Evolutionary conservation across 352 stramenopile species (phyloP).

Genomic region (Albugo laibachii): DNA sequence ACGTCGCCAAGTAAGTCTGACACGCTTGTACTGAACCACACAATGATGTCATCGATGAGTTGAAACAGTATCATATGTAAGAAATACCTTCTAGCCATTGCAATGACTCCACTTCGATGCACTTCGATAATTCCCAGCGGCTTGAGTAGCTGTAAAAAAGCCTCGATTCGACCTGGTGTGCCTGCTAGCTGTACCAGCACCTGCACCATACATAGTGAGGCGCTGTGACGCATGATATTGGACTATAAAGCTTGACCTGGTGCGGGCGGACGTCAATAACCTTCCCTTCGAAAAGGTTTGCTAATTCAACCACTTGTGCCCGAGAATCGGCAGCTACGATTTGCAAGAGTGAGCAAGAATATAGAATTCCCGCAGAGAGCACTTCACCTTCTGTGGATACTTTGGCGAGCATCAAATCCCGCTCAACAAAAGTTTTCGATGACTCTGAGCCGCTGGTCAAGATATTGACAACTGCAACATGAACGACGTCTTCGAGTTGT

Average conservation of each 20-base stretch:
- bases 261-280: slow-evolving; percentile 67
- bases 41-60: neutral
- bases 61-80: neutral
- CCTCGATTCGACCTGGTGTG: slow-evolving; percentile 52
- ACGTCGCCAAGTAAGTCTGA: slow-evolving; percentile 39
- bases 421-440: slow-evolving; percentile 70
- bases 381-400: slow-evolving; percentile 41
- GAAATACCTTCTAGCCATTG: slow-evolving; percentile 22
- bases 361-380: no score
- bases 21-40: slow-evolving; percentile 29
- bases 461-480: slow-evolving; percentile 73
- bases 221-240: neutral
- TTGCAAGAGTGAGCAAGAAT: no score
- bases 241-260: slow-evolving; percentile 7
- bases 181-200: slow-evolving; percentile 70
- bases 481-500: slow-evolving; percentile 73
- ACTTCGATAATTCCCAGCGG: slow-evolving; percentile 67
- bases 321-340: slow-evolving; percentile 29
- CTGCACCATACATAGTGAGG: neutral
- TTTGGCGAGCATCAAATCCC: slow-evolving; percentile 77
- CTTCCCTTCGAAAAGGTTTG: slow-evolving; percentile 73
- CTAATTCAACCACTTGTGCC: slow-evolving; percentile 58
- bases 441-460: slow-evolving; percentile 36
- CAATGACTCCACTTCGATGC: slow-evolving; percentile 68
- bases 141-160: slow-evolving; percentile 67